Base-by-base conservation (phyloP, 805 yeast species). In the Metschnikowia orientalis region DNA sequence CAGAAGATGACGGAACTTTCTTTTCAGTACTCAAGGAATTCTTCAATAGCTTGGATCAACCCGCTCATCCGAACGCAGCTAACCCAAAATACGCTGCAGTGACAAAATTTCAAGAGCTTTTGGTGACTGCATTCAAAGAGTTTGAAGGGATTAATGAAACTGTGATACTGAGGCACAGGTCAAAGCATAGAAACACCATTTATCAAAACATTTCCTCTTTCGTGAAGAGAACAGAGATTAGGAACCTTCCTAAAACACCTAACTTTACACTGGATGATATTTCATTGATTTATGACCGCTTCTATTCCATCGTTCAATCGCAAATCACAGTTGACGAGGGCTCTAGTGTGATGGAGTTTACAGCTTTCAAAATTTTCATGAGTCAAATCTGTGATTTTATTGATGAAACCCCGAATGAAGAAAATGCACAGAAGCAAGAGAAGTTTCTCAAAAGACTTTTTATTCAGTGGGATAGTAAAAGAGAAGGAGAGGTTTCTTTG, bases 121-220 rank as follows among this genome's bases (percentile, higher is more conserved):
- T 90, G 60, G 95, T 88, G 8, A 87, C 88, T 2, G 92, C 98
- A 0, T 89, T 90, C 62, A 82, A 82, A 50, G 98, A 92, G 53
- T 92, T 92, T 56, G 70, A 82, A 6, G 78, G 78, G 5, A 73
- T 92, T 14, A 79, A 86, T 19, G 95, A 89, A 38, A 80, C 77
- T 1, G 69, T 77, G 56, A 77, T 92, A 25, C 70, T 68, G 14
- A 81, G 73, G 37, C 81, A 79, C 48, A 73, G 97, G 33, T 65
- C 71, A 15, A 81, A 73, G 51, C 80, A 76, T 54, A 79, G 88
- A 56, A 77, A 79, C 45, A 75, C 79, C 27, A 90, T 92, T 26
- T 77, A 84, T 51, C 84, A 75, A 47, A 90, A 92, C 34, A 87
- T 90, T 41, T 95, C 92, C 45, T 70, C 79, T 1, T 90, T 90